Conservation (phyloP, 306 rosid species). For the Gastrolobium bilobum region DNA sequence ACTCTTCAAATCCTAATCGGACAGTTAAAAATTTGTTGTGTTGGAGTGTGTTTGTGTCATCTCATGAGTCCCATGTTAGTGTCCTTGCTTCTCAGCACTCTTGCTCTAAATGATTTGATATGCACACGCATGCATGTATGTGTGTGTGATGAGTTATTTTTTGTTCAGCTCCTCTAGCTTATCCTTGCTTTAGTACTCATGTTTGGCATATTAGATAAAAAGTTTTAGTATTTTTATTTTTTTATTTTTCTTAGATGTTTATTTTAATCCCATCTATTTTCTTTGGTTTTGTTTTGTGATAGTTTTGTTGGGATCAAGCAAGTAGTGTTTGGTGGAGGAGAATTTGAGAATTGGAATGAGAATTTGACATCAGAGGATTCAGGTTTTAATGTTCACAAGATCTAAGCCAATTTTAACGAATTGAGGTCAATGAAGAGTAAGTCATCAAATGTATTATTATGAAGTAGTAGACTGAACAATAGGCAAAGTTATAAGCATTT, state of each 20-base stretch:
- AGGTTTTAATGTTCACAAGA: conserved; percentile 76
- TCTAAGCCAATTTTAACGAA: conserved; percentile 53
- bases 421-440: background rate
- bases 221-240: background rate
- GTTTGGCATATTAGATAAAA: background rate
- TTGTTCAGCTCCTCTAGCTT: background rate
- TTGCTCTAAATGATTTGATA: background rate
- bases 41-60: background rate
- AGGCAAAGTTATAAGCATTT: background rate
- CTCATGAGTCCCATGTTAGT: background rate
- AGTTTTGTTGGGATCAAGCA: conserved; percentile 90
- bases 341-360: conserved; percentile 93
- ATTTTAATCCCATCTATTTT: background rate
- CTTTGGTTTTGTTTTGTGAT: conserved; percentile 19
- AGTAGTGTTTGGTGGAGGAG: conserved; percentile 80
- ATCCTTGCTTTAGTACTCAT: background rate
- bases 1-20: background rate
- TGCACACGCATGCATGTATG: too few relatives aligned
- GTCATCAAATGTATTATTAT: background rate
- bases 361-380: conserved; percentile 77
- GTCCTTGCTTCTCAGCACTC: background rate
- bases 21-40: background rate
- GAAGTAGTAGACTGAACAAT: background rate
- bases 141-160: background rate
- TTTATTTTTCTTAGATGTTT: background rate